Conservation (phyloP, 768 basidiomycete genomes). For the Russula griseocarnosa region DNA sequence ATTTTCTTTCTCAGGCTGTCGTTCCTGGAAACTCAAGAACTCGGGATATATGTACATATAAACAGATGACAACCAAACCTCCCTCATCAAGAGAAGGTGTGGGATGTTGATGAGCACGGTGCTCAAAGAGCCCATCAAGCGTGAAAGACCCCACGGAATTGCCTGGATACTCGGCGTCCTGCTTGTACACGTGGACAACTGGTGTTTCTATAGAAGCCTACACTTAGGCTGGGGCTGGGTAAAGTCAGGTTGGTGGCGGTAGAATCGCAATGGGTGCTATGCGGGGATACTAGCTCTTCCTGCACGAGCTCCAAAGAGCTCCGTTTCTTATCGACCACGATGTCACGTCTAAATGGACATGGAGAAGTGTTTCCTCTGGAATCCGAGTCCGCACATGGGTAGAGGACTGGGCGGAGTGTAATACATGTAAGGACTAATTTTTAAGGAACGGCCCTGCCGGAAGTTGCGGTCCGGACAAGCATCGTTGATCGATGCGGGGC, state of each 20-base stretch:
- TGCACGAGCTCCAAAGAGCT: conserved; percentile 15
- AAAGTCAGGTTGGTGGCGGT: conserved; percentile 40
- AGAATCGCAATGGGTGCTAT: conserved; percentile 45
- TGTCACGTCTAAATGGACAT: conserved; percentile 69
- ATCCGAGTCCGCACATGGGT: too few relatives aligned
- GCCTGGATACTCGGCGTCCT: conserved; percentile 43
- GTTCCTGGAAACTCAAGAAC: too few relatives aligned
- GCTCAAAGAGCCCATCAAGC: conserved; percentile 62
- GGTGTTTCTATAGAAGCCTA: conserved; percentile 41
- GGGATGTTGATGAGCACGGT: too few relatives aligned
- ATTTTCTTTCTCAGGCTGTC: too few relatives aligned
- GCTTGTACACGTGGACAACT: conserved; percentile 29
- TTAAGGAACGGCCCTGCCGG: neutral
- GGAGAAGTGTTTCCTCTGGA: conserved; percentile 35
- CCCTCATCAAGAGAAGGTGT: too few relatives aligned
- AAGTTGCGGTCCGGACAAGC: neutral
- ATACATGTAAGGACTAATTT: too few relatives aligned
- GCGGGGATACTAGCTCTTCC: conserved; percentile 50
- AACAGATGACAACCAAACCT: too few relatives aligned
- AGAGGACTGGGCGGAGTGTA: too few relatives aligned
- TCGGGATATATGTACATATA: too few relatives aligned
- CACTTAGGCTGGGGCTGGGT: conserved; percentile 48
- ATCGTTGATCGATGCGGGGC: conserved; percentile 13
- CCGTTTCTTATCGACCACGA: conserved; percentile 41
- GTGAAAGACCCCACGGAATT: conserved; percentile 43